Evolutionary conservation across 2,329 filamentous ascomycete species (phyloP), one percentile per base, ranked within the genome.

Genomic region (Alternaria gaisen): DNA sequence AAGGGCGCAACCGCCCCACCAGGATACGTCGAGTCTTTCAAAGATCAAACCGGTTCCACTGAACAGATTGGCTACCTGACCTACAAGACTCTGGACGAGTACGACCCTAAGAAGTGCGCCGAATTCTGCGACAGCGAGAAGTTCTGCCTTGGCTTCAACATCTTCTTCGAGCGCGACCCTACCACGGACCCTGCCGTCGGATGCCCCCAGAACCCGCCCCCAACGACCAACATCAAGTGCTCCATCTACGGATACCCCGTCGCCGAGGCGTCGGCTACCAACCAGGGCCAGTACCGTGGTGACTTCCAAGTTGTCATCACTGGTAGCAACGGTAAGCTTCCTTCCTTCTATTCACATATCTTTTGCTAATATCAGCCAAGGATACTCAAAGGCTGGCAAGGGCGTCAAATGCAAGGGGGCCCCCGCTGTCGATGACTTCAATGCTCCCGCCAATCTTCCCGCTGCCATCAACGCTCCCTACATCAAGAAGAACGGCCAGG

Each of bases 131-230:
- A 71, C 36, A 65, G 57, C 40, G 68, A 71, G 55, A 64, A 67
- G 53, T 71, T 57, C 57, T 75, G 72, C 51, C 52, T 64, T 28
- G 72, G 69, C 41, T 73, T 75, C 70, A 75, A 73, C 64, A 68
- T 74, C 60, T 75, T 58, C 62, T 70, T 58, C 44, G 71, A 75
- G 63, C 72, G 72, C 46, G 70, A 73, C 51, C 70, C 71, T n/a
- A 60, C 36, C 28, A 24, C 42, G 51, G 56, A 68, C 9, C 65
- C 70, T 22, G 59, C 48, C 26, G 24, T 43, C 8, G 54, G 16
- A 18, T 75, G 71, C 60, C 64, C 70, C 58, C 42, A 60, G 7
- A 65, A 72, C 61, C 71, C 72, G 12, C 5, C 5, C 1, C 62
- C 72, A 22, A 51, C 64, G 41, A 73, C 72, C 47, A 73, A 73